phyloP scores from a whole-genome alignment of 1,139 yeast genomes.

The Debaryomycetaceae sp. region DNA sequence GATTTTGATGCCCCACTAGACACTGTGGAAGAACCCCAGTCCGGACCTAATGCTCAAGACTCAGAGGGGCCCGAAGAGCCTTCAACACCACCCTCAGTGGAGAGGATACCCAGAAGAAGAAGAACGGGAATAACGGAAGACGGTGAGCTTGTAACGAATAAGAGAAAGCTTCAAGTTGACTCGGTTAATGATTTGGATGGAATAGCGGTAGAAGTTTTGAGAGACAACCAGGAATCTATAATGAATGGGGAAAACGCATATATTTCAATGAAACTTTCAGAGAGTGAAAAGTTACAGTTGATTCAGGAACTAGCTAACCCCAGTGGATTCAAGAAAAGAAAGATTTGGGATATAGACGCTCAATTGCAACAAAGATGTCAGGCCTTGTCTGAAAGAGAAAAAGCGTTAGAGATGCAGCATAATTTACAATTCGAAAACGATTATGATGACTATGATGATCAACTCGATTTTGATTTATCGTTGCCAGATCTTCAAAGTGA shows the following conservation, averaged over 20 bases:
- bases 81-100: conserved; percentile 12
- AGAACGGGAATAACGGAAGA: conserved; percentile 35
- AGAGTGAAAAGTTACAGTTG: conserved; percentile 32
- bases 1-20: conserved; percentile 32
- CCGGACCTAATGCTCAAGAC: conserved; percentile 14
- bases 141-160: conserved; percentile 38
- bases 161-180: conserved; percentile 38
- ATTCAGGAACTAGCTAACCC: conserved; percentile 36
- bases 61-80: conserved; percentile 13
- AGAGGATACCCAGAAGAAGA: conserved; percentile 21
- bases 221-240: conserved; percentile 25
- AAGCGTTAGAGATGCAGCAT: conserved; percentile 15
- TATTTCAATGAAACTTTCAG: conserved; percentile 26
- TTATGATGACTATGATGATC: conserved; percentile 18
- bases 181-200: conserved; percentile 32
- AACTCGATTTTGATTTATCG: conserved; percentile 39
- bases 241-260: conserved; percentile 16
- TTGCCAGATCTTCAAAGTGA: conserved; percentile 31
- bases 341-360: conserved; percentile 34
- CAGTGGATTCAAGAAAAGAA: conserved; percentile 20
- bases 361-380: conserved; percentile 29
- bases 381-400: conserved; percentile 26
- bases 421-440: conserved; percentile 19
- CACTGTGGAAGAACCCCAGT: conserved; percentile 10
- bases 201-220: conserved; percentile 31